phyloP scores from a whole-genome alignment of 805 yeast genomes.

The Metschnikowia proteae region DNA sequence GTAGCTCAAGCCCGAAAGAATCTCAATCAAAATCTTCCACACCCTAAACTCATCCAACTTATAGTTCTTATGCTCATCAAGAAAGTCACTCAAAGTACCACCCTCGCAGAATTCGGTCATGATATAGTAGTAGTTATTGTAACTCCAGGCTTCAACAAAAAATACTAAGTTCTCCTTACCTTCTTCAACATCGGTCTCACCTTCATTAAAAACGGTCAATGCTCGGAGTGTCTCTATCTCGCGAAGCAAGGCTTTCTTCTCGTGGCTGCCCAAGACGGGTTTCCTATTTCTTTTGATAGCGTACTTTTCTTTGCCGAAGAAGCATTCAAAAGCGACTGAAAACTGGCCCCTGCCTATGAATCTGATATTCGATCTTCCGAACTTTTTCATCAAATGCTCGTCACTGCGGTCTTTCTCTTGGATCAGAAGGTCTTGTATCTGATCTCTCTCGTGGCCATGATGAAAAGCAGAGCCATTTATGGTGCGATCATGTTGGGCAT shows the following conservation, averaged over 20 bases:
- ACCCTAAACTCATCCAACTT: constrained; percentile 92
- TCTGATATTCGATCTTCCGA: constrained; percentile 56
- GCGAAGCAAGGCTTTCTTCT: constrained; percentile 59
- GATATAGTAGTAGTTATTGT: constrained; percentile 69
- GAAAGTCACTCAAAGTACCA: constrained; percentile 79
- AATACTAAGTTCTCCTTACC: constrained; percentile 77
- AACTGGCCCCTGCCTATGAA: constrained; percentile 85
- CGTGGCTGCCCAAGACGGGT: constrained; percentile 49
- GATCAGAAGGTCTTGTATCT: neutral
- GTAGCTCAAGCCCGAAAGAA: constrained; percentile 72
- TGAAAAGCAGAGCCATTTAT: constrained; percentile 7
- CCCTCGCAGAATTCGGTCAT: constrained; percentile 96
- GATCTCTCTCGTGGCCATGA: constrained; percentile 4
- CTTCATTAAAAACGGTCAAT: constrained; percentile 37
- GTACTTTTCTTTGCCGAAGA: constrained; percentile 60
- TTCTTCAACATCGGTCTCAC: constrained; percentile 44
- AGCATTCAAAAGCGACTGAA: constrained; percentile 80
- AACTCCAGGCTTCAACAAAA: constrained; percentile 84
- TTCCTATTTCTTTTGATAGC: constrained; percentile 87
- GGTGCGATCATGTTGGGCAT: constrained; percentile 11
- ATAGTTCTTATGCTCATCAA: constrained; percentile 68
- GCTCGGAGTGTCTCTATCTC: constrained; percentile 70
- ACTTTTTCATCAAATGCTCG: constrained; percentile 44
- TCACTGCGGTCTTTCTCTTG: constrained; percentile 25
- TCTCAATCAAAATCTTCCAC: constrained; percentile 91